Evolutionary conservation across 2,329 filamentous ascomycete genomes (phyloP), one percentile per base, ranked within the genome.

Genomic region (Xylaria sp.): DNA sequence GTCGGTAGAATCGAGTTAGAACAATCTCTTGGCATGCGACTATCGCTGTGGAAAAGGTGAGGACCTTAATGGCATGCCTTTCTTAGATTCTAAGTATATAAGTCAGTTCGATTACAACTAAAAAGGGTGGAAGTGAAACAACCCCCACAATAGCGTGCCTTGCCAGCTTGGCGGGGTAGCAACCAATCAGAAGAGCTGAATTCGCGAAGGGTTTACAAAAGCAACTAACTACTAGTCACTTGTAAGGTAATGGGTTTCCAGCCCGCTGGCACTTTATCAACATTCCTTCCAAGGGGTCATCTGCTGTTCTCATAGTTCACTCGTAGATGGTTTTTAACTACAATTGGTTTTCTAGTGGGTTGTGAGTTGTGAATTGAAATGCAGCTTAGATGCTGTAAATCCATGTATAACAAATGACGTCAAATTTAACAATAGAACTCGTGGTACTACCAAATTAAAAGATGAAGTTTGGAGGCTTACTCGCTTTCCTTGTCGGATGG

Each of bases 101-200:
- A 34, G 32, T 34, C 13, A 39, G 34, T 39, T 39, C 32, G 32
- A 2, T 34, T 10, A 34, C 4, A 34, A 10, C 32, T 10, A 34
- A 34, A 32, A 34, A 15, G 18, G 41, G 18, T 45, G 18, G 8
- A 52, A n/a, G 48, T 32, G 25, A 50, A 15, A 52, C 25, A 18
- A 39, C 60, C 59, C 63, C 60, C 63, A 65, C 57, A 56, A 18
- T 41, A 23, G n/a, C 32, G 20, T 46, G 4, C 34, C 15, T 43
- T 41, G 13, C 30, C 30, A 52, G 34, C 13, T 41, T 48, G 20
- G 67, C 43, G 65, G 64, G 57, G 55, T 62, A 3, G 3, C 20
- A 58, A 5, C 67, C 67, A 69, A 64, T 69, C 60, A 69, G 48
- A 60, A 69, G 60, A 58, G 64, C 18, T 43, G 32, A 58, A 55